A percentile compares a stretch with the other conserved stretches of the same genome.
Evolutionary conservation across 1,139 yeast species (phyloP).

Genomic region (Citeromyces hawaiiensis): DNA sequence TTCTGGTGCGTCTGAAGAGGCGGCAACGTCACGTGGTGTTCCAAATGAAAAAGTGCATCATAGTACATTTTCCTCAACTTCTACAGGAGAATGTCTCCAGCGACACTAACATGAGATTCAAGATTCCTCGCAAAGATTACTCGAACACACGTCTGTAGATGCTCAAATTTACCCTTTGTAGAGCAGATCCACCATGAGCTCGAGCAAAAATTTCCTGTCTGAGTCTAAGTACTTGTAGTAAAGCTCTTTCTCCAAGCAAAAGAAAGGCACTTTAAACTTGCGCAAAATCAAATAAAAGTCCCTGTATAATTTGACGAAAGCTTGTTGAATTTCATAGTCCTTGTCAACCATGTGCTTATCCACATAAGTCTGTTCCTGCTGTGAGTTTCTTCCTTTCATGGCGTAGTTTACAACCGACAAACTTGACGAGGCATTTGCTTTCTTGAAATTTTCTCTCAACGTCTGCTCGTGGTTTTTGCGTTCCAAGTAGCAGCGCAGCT

Average conservation of each 20-base stretch:
- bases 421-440: conserved; percentile 10
- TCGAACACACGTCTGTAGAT: too few species aligned
- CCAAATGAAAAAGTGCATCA: conserved; percentile 14
- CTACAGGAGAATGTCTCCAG: conserved; percentile 13
- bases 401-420: conserved; percentile 10
- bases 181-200: conserved; percentile 5
- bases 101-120: conserved; percentile 12
- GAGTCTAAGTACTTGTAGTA: conserved; percentile 3
- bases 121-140: too few species aligned
- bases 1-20: conserved; percentile 7
- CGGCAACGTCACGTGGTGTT: conserved; percentile 3
- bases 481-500: neutral
- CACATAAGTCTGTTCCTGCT: conserved; percentile 8
- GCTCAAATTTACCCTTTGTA: neutral
- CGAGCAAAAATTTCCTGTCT: conserved; percentile 6
- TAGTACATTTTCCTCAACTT: conserved; percentile 14
- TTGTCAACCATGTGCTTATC: neutral
- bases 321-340: conserved; percentile 2
- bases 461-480: conserved; percentile 1
- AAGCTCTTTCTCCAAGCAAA: conserved; percentile 5
- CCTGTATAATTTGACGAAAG: conserved; percentile 4
- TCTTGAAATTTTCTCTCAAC: conserved; percentile 4
- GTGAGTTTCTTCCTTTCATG: conserved; percentile 3
- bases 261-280: conserved; percentile 6
- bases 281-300: conserved; percentile 5